Evolutionary conservation across 352 stramenopile species (phyloP).

Genomic region (Saprolegnia diclina): DNA sequence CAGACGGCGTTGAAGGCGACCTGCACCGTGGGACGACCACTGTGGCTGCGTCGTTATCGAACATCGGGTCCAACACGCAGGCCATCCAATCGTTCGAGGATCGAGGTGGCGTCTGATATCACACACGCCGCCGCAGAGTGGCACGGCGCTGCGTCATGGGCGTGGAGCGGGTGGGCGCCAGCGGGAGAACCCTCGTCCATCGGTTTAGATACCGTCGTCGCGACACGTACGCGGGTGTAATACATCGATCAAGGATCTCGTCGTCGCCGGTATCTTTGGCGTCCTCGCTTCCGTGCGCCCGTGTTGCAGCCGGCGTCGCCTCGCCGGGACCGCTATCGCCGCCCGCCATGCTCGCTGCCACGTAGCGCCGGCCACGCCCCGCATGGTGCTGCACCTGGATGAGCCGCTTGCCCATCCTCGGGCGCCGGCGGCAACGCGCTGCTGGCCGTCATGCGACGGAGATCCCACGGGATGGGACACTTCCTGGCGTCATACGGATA

Average conservation of each 20-base stretch:
- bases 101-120: not conserved
- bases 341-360: too few species aligned
- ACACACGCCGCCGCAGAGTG: not conserved
- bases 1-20: not conserved
- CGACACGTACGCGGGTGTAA: not conserved
- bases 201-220: not conserved
- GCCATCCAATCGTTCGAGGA: not conserved
- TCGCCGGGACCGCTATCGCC: not conserved
- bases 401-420: too few species aligned
- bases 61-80: not conserved
- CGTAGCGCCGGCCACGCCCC: too few species aligned
- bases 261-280: not conserved
- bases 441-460: not conserved
- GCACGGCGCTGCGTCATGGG: not conserved
- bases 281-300: not conserved
- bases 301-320: not conserved
- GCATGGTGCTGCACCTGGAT: too few species aligned
- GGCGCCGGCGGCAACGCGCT: too few species aligned
- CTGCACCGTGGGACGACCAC: not conserved
- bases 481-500: conserved; percentile 18
- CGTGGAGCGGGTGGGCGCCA: too few species aligned
- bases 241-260: not conserved
- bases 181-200: not conserved
- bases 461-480: not conserved
- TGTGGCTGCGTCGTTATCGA: not conserved